These are phyloP conservation scores for Pueraria montana DNA, from an alignment of 306 rosid genomes.

Conservation along the genomic window DNA sequence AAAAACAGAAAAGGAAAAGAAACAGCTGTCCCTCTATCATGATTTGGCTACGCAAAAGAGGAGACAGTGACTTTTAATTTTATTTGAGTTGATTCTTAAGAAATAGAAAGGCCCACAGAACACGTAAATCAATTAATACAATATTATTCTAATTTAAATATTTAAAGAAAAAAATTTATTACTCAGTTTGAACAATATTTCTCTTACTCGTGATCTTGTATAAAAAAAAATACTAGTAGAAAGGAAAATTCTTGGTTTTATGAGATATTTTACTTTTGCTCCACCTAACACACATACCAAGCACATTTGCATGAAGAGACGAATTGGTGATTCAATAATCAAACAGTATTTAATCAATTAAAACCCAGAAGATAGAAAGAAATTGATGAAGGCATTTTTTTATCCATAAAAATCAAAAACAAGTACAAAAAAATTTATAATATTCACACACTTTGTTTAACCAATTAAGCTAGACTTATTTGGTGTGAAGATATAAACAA, in stretches of 20 bases:
- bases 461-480: no score
- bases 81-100: neutral
- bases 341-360: neutral
- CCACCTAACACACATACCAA: conserved; percentile 11
- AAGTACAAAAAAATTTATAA: no score
- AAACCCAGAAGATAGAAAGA: neutral
- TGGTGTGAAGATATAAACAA: no score
- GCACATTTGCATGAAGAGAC: conserved; percentile 49
- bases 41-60: conserved; percentile 30
- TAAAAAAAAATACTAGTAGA: neutral
- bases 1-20: neutral
- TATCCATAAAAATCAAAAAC: no score
- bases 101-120: neutral
- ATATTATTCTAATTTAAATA: no score
- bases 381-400: neutral
- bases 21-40: conserved; percentile 17
- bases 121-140: no score
- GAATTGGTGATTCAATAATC: conserved; percentile 1
- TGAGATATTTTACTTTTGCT: neutral
- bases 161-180: no score
- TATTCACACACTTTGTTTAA: no score
- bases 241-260: neutral
- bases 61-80: conserved; percentile 16
- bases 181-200: no score
- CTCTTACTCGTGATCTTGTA: neutral